Conservation (phyloP, 2,329 filamentous ascomycete species). For the Fusarium sublunatum region DNA sequence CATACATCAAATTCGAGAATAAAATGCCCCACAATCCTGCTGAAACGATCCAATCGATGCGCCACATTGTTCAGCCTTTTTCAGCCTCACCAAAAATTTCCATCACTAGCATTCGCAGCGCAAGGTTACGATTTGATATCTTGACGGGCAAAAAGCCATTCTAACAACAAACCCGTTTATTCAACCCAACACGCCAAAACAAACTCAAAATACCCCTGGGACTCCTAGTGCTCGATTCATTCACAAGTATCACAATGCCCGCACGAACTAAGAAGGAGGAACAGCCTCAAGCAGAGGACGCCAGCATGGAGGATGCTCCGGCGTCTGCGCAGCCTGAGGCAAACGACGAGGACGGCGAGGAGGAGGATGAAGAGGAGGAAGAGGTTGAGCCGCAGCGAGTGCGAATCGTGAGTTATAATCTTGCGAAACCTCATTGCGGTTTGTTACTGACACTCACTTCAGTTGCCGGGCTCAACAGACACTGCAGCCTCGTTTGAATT, state of each 20-base stretch:
- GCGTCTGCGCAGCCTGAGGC: conserved; percentile 52
- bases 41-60: neutral
- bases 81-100: conserved; percentile 39
- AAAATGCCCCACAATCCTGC: conserved; percentile 30
- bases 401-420: conserved; percentile 63
- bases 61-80: conserved; percentile 17
- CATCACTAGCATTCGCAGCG: conserved; percentile 15
- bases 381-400: conserved; percentile 67
- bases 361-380: conserved; percentile 57
- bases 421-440: too few relatives aligned
- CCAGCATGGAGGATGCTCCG: conserved; percentile 59
- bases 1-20: neutral
- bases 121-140: conserved; percentile 20
- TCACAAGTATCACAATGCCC: conserved; percentile 50
- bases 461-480: conserved; percentile 87
- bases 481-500: conserved; percentile 97
- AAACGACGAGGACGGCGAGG: conserved; percentile 52
- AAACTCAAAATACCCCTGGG: neutral
- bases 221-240: neutral
- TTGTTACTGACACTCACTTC: conserved; percentile 21
- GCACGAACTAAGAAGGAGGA: conserved; percentile 54
- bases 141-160: conserved; percentile 6
- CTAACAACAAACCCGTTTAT: conserved; percentile 8
- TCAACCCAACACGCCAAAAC: conserved; percentile 1
- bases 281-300: conserved; percentile 49